Percentiles rank a stretch among this genome's conserved stretches.
These are phyloP conservation scores for Ambrosiella cleistominuta DNA, from an alignment of 2,329 filamentous ascomycete genomes.

Conservation along the genomic window DNA sequence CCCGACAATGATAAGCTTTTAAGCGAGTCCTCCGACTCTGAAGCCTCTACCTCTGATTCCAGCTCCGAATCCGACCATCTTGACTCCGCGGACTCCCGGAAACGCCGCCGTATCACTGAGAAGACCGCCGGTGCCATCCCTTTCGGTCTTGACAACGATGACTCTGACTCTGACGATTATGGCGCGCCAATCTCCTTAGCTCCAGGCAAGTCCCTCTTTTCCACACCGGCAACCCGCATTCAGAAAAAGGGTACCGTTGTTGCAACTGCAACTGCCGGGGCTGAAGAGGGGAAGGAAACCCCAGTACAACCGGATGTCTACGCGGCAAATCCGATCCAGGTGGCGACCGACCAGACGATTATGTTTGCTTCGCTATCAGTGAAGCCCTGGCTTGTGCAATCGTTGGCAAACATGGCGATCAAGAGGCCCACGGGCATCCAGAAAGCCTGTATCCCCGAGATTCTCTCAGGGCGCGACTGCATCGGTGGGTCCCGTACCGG, in stretches of 20 bases:
- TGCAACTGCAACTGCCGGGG: slow-evolving; percentile 13
- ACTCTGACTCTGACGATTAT: slow-evolving; percentile 13
- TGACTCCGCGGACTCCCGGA: slow-evolving; percentile 27
- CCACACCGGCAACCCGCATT: slow-evolving; percentile 35
- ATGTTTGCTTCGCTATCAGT: slow-evolving; percentile 59
- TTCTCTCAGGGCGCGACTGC: slow-evolving; percentile 77
- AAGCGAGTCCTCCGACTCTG: slow-evolving; percentile 1
- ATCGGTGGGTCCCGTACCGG: slow-evolving; percentile 90
- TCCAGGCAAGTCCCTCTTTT: slow-evolving; percentile 20
- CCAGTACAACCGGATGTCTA: slow-evolving; percentile 12
- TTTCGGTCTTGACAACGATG: slow-evolving; percentile 13
- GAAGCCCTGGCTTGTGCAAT: slow-evolving; percentile 73
- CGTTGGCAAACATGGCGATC: slow-evolving; percentile 62
- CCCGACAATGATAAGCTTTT: neutral
- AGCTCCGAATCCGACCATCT: slow-evolving; percentile 32
- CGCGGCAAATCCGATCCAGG: slow-evolving; percentile 25
- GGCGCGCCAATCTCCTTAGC: slow-evolving; percentile 15
- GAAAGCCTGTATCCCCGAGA: slow-evolving; percentile 79
- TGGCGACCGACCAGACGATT: slow-evolving; percentile 36
- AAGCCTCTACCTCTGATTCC: slow-evolving; percentile 6
- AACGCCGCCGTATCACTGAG: slow-evolving; percentile 23
- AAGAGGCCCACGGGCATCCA: slow-evolving; percentile 83
- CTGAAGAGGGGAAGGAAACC: neutral
- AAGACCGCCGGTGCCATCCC: slow-evolving; percentile 17
- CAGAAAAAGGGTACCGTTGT: slow-evolving; percentile 22